Evolutionary conservation across 768 basidiomycete species (phyloP).

Genomic region (Galerina marginata): DNA sequence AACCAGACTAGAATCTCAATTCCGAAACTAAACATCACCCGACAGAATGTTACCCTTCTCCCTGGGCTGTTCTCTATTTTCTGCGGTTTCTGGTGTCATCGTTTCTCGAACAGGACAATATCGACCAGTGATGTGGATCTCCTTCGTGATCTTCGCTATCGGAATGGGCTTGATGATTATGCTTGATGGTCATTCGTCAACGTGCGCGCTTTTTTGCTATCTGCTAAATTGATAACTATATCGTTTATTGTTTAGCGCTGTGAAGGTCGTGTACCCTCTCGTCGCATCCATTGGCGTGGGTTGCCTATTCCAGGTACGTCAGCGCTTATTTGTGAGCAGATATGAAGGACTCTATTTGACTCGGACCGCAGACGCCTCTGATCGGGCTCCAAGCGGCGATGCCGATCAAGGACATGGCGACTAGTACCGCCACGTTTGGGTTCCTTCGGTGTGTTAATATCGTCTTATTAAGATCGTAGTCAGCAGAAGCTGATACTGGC

Average conservation of each 20-base stretch:
- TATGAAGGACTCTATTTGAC: too few species aligned
- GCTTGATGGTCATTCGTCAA: constrained; percentile 61
- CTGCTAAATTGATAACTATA: neutral
- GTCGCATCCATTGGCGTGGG: constrained; percentile 72
- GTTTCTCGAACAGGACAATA: constrained; percentile 65
- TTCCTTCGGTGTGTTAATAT: constrained; percentile 60
- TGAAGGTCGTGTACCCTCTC: constrained; percentile 67
- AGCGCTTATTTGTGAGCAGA: neutral
- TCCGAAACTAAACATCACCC: neutral
- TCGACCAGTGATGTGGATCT: constrained; percentile 65
- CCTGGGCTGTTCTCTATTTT: constrained; percentile 58
- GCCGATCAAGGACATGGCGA: constrained; percentile 88
- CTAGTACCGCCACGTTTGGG: constrained; percentile 71
- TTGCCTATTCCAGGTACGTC: constrained; percentile 61
- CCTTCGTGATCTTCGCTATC: constrained; percentile 59
- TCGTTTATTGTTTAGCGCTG: constrained; percentile 48
- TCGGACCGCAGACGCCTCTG: constrained; percentile 55
- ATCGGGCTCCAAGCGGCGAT: constrained; percentile 85
- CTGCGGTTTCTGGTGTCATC: constrained; percentile 61
- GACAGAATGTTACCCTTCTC: constrained; percentile 80
- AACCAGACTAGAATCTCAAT: neutral
- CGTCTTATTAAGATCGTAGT: neutral
- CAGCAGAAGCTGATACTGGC: neutral
- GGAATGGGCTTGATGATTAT: constrained; percentile 78
- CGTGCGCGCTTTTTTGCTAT: constrained; percentile 36